A percentile compares a stretch with the other conserved stretches of the same genome.
These are phyloP conservation scores for Suhomyces kunorum DNA, from an alignment of 1,139 yeast genomes.

Conservation along the genomic window DNA sequence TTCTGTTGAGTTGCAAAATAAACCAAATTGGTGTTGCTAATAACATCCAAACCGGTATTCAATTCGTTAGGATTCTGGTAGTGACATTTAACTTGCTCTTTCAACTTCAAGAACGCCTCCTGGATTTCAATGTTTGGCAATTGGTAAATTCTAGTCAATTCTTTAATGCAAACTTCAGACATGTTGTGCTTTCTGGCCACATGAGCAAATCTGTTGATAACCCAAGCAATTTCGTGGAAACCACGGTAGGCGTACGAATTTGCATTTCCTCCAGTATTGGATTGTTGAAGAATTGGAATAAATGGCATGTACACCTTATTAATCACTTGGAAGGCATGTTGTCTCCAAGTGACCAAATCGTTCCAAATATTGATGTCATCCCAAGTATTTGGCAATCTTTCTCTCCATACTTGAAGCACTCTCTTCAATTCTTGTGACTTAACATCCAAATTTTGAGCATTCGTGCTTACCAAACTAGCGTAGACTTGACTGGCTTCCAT, in stretches of 20 bases:
- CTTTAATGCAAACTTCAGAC: conserved; percentile 95
- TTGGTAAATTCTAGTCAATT: conserved; percentile 89
- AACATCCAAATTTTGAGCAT: conserved; percentile 86
- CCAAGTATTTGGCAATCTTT: conserved; percentile 93
- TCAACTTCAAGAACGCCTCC: conserved; percentile 91
- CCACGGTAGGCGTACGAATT: conserved; percentile 96
- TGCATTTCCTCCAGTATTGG: conserved; percentile 69
- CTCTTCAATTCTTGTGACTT: conserved; percentile 93
- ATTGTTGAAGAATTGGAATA: conserved; percentile 81
- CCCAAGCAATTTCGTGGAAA: conserved; percentile 99
- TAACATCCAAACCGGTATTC: conserved; percentile 93
- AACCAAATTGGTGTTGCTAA: conserved; percentile 91
- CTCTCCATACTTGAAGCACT: conserved; percentile 96
- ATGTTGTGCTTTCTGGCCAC: conserved; percentile 95
- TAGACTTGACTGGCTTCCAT: conserved; percentile 97
- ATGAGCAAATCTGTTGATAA: conserved; percentile 95
- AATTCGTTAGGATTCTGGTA: conserved; percentile 85
- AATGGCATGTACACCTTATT: conserved; percentile 93
- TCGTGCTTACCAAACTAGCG: conserved; percentile 83
- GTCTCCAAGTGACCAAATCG: conserved; percentile 97
- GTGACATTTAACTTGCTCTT: conserved; percentile 98
- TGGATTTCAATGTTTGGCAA: conserved; percentile 97
- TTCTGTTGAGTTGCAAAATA: conserved; percentile 97
- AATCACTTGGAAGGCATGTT: conserved; percentile 96
- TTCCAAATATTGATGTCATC: conserved; percentile 98